Percentiles rank a stretch among this genome's conserved stretches.
These are phyloP conservation scores for Ministeria vibrans DNA, from an alignment of 78 protist species.

Conservation along the genomic window DNA sequence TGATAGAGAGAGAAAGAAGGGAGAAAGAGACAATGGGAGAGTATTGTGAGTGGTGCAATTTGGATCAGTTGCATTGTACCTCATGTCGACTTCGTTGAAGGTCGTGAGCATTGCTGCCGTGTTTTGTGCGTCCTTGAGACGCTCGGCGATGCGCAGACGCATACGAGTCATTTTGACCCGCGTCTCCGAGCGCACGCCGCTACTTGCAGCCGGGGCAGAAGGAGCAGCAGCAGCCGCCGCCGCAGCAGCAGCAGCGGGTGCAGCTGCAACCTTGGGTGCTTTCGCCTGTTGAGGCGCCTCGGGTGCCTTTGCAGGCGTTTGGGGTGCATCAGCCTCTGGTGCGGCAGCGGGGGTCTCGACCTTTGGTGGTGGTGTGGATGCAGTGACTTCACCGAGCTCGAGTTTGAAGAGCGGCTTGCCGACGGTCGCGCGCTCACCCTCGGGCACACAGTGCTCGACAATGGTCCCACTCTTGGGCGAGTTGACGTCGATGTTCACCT, in stretches of 20 bases:
- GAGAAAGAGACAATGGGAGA: no score
- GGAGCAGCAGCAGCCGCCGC: constrained; percentile 21
- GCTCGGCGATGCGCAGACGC: constrained; percentile 83
- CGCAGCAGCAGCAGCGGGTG: background rate
- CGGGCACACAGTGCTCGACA: constrained; percentile 40
- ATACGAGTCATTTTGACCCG: constrained; percentile 84
- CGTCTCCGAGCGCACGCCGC: background rate
- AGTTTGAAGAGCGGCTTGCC: constrained; percentile 52
- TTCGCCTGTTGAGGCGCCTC: background rate
- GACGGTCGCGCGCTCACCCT: constrained; percentile 68
- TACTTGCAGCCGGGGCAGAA: constrained; percentile 5
- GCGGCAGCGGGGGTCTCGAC: background rate
- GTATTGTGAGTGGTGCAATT: no score
- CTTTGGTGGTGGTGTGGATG: background rate
- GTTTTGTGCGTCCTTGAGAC: constrained; percentile 92
- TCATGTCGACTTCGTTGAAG: constrained; percentile 95
- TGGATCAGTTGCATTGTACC: no score
- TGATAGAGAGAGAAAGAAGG: no score
- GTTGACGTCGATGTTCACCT: constrained; percentile 72
- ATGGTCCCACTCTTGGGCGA: constrained; percentile 74
- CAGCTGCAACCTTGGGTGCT: background rate
- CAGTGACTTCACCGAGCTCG: constrained; percentile 20
- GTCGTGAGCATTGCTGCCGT: constrained; percentile 95
- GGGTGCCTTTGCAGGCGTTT: constrained; percentile 6
- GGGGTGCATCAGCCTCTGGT: constrained; percentile 10